Percentiles rank a stretch among this genome's conserved stretches.
Conservation (phyloP, 2,329 filamentous ascomycete species). For the Colletotrichum ledebouriae region DNA sequence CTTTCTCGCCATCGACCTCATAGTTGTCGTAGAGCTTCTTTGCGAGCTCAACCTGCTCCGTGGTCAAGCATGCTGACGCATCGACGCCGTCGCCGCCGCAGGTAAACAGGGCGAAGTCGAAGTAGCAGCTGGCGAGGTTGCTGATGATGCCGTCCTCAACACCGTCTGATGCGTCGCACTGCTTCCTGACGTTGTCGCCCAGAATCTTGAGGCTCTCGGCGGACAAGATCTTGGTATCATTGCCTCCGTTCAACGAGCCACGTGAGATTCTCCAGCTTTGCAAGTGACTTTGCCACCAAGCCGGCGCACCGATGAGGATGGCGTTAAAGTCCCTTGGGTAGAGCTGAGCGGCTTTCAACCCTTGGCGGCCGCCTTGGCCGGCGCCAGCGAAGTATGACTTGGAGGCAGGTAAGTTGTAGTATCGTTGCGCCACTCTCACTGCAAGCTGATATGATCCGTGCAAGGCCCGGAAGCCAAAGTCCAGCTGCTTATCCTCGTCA, state of each 20-base stretch:
- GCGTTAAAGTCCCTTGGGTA: conserved; percentile 60
- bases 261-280: conserved; percentile 58
- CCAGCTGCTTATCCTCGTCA: conserved; percentile 51
- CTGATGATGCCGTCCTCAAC: conserved; percentile 64
- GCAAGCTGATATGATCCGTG: conserved; percentile 63
- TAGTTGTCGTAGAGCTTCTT: conserved; percentile 50
- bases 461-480: conserved; percentile 57
- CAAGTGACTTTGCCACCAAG: conserved; percentile 65
- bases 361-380: conserved; percentile 65
- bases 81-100: conserved; percentile 50
- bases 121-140: conserved; percentile 59
- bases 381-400: conserved; percentile 63
- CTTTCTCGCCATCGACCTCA: conserved; percentile 48
- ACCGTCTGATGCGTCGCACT: conserved; percentile 66
- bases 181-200: conserved; percentile 57
- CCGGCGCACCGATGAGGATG: conserved; percentile 62
- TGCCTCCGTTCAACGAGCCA: conserved; percentile 61
- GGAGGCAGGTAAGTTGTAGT: conserved; percentile 55
- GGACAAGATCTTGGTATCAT: conserved; percentile 59
- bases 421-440: conserved; percentile 61
- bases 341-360: conserved; percentile 48
- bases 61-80: conserved; percentile 55
- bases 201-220: conserved; percentile 59
- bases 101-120: conserved; percentile 57
- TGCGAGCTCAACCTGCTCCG: conserved; percentile 54